Evolutionary conservation across 2,329 filamentous ascomycete genomes (phyloP).

Genomic region (Sarocladiaceae sp.): DNA sequence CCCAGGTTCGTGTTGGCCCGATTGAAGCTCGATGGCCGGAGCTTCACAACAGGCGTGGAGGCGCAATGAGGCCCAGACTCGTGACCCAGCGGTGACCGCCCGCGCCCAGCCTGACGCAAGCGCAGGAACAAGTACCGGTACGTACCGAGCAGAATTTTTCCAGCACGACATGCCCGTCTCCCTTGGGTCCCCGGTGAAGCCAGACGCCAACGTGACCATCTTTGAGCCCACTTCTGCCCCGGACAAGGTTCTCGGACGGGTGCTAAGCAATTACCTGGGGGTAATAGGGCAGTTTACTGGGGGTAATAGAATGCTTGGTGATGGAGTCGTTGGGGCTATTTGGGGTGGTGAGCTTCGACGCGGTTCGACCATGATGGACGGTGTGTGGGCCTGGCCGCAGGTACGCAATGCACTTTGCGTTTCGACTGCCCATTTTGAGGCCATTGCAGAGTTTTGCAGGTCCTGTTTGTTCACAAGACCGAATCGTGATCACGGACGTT

Average conservation of each 20-base stretch:
- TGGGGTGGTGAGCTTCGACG: conserved; percentile 4
- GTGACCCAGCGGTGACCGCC: not conserved
- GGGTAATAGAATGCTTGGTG: conserved; percentile 8
- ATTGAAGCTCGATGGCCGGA: conserved; percentile 1
- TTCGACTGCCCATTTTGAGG: too few relatives aligned
- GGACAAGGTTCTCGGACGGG: conserved; percentile 7
- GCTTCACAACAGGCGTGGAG: conserved; percentile 1
- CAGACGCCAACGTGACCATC: not conserved
- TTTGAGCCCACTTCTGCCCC: conserved; percentile 2
- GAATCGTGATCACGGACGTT: conserved; percentile 7
- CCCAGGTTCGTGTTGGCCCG: not conserved
- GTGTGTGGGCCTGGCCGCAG: not conserved
- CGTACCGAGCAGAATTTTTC: conserved; percentile 8
- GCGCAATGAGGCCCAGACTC: conserved; percentile 3
- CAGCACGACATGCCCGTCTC: too few relatives aligned
- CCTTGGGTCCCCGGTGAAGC: conserved; percentile 4
- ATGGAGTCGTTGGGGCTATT: conserved; percentile 1
- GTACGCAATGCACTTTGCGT: too few relatives aligned
- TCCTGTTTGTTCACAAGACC: too few relatives aligned
- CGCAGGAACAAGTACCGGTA: conserved; percentile 6
- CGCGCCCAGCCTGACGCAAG: conserved; percentile 6
- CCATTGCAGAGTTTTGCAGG: not conserved
- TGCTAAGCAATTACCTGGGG: conserved; percentile 7
- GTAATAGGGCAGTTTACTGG: conserved; percentile 8
- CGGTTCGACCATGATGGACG: conserved; percentile 4